Percentiles rank a stretch among this genome's conserved stretches.
phyloP scores from a whole-genome alignment of 1,284 basidiomycete genomes.

The Irpex sp. region DNA sequence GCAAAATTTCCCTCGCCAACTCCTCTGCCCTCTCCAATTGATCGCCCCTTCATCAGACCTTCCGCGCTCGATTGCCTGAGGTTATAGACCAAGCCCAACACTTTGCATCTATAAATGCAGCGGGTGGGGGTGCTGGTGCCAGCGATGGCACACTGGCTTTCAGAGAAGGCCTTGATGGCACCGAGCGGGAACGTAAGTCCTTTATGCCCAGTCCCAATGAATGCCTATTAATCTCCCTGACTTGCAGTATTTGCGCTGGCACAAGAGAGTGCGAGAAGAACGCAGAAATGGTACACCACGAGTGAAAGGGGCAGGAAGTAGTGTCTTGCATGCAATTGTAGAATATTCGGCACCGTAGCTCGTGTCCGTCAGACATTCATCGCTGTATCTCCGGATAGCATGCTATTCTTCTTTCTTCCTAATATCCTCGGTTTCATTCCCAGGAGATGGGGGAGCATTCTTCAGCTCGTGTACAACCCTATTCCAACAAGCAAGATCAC shows the following conservation, averaged over 20 bases:
- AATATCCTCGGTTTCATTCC: neutral
- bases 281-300: constrained; percentile 83
- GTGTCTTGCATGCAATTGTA: constrained; percentile 11
- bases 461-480: constrained; percentile 40
- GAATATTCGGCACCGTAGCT: neutral
- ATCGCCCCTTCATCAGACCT: constrained; percentile 50
- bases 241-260: constrained; percentile 75
- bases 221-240: neutral
- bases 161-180: constrained; percentile 83
- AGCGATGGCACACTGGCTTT: constrained; percentile 70
- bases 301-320: constrained; percentile 50
- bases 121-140: constrained; percentile 47
- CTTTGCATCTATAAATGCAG: constrained; percentile 70
- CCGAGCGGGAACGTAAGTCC: constrained; percentile 79
- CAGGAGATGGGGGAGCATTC: constrained; percentile 14
- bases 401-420: constrained; percentile 6
- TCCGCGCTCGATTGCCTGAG: constrained; percentile 73
- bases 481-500: neutral
- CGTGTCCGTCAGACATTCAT: too few species aligned
- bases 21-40: constrained; percentile 3
- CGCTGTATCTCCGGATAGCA: neutral
- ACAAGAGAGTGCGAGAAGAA: constrained; percentile 73
- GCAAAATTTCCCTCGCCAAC: neutral
- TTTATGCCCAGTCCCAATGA: neutral
- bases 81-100: constrained; percentile 90